Evolutionary conservation across 352 stramenopile species (phyloP).

Genomic region (Phytophthora pinifolia): DNA sequence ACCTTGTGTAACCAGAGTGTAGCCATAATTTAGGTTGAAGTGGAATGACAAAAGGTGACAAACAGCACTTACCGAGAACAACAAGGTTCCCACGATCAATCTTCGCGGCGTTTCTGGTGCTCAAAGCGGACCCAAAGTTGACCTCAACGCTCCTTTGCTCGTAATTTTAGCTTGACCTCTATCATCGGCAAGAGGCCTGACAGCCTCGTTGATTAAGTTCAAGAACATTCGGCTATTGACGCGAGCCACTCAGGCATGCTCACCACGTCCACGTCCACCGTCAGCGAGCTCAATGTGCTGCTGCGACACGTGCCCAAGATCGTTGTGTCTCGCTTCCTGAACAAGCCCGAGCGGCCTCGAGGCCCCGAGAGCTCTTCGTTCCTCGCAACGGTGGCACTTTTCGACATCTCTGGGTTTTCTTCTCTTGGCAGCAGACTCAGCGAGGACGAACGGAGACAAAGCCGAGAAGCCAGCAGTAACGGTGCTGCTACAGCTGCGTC

Average conservation of each 20-base stretch:
- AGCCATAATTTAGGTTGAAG: conserved; percentile 19
- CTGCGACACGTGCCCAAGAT: conserved; percentile 74
- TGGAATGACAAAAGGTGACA: background rate
- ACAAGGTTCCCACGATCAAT: background rate
- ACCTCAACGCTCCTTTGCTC: background rate
- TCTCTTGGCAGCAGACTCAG: conserved; percentile 74
- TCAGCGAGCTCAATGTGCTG: conserved; percentile 65
- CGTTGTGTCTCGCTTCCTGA: conserved; percentile 62
- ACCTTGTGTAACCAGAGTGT: conserved; percentile 13
- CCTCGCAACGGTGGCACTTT: conserved; percentile 69
- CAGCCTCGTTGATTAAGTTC: conserved; percentile 16
- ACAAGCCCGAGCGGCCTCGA: conserved; percentile 43
- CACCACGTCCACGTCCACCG: conserved; percentile 37
- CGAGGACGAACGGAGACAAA: conserved; percentile 56
- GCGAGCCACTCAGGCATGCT: conserved; percentile 8
- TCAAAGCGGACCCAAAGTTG: conserved; percentile 1
- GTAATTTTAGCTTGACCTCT: conserved; percentile 19
- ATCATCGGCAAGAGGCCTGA: conserved; percentile 7
- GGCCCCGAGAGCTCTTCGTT: conserved; percentile 53
- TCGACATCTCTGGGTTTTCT: conserved; percentile 88
- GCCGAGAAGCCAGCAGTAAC: conserved; percentile 16
- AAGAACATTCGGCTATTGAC: no score
- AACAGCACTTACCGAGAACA: background rate
- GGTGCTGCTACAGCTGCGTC: background rate
- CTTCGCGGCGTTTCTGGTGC: background rate